Evolutionary conservation across 1,284 basidiomycete species (phyloP).

Genomic region (Heterobasidion occidentale): DNA sequence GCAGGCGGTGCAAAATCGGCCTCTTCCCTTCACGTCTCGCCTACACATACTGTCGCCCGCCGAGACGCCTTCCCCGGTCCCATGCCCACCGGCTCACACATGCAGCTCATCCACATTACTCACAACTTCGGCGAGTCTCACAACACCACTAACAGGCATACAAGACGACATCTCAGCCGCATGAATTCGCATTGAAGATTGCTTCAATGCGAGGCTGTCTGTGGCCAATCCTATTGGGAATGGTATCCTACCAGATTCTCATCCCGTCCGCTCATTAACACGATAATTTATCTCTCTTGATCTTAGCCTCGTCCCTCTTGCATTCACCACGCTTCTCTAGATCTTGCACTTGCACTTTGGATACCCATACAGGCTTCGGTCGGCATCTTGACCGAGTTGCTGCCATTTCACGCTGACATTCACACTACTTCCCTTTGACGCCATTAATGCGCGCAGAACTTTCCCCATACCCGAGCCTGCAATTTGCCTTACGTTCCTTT

Average conservation of each 20-base stretch:
- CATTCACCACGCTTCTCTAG: not conserved
- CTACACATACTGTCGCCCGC: slow-evolving; percentile 40
- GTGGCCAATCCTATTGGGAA: not conserved
- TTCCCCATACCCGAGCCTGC: not conserved
- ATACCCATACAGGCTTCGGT: not conserved
- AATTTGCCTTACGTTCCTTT: not conserved
- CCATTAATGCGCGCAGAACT: not conserved
- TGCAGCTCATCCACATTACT: slow-evolving; percentile 2
- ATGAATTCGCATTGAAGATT: not conserved
- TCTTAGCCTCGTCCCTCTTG: not conserved
- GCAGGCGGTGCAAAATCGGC: slow-evolving; percentile 6
- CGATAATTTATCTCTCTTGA: not conserved
- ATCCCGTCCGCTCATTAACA: slow-evolving; percentile 32
- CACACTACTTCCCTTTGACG: not conserved
- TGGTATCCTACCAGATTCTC: slow-evolving; percentile 5
- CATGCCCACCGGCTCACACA: slow-evolving; percentile 12
- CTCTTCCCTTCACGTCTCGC: slow-evolving; percentile 26
- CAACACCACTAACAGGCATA: slow-evolving; percentile 33
- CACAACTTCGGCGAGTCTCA: slow-evolving; percentile 8
- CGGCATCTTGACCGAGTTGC: not conserved
- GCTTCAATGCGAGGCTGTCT: not conserved
- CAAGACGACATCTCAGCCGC: slow-evolving; percentile 12
- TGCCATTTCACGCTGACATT: slow-evolving; percentile 1
- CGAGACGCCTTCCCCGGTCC: slow-evolving; percentile 14
- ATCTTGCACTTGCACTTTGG: slow-evolving; percentile 1